These are phyloP conservation scores for Naganishia friedmannii DNA, from an alignment of 768 basidiomycete genomes.

Conservation along the genomic window DNA sequence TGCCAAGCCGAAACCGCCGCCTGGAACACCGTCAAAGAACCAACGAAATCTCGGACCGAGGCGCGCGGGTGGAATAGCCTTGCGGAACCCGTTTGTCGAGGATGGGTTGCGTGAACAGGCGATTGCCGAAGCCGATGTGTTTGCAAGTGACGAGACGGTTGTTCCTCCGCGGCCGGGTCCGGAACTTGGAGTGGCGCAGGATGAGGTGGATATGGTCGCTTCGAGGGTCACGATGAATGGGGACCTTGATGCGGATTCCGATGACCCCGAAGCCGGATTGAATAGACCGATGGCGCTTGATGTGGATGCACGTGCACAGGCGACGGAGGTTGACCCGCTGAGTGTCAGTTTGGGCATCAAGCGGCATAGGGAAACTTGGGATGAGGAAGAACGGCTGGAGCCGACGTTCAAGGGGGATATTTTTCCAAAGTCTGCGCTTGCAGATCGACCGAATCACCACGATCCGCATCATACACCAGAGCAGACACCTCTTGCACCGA, in stretches of 20 bases:
- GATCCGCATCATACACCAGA: background rate
- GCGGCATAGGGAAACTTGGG: slow-evolving; percentile 11
- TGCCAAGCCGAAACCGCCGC: slow-evolving; percentile 1
- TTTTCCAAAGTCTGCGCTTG: background rate
- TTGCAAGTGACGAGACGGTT: slow-evolving; percentile 2
- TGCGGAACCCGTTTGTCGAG: slow-evolving; percentile 18
- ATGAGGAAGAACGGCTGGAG: slow-evolving; percentile 33
- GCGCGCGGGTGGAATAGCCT: background rate
- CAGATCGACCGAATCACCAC: background rate
- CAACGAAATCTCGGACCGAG: slow-evolving; percentile 11
- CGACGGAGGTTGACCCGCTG: slow-evolving; percentile 2
- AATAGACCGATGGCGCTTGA: background rate
- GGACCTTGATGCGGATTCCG: slow-evolving; percentile 9
- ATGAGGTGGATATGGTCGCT: slow-evolving; percentile 17
- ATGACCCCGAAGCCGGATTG: slow-evolving; percentile 1
- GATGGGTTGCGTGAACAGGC: background rate
- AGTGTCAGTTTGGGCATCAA: background rate
- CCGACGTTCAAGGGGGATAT: slow-evolving; percentile 16
- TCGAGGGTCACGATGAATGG: slow-evolving; percentile 24
- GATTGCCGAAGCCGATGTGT: slow-evolving; percentile 1
- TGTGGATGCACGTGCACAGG: slow-evolving; percentile 6
- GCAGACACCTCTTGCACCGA: slow-evolving; percentile 1
- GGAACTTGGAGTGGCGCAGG: background rate
- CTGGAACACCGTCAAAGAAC: background rate
- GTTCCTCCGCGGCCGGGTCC: background rate